Conservation (phyloP, 805 yeast species). For the Candida rishiriensis region DNA sequence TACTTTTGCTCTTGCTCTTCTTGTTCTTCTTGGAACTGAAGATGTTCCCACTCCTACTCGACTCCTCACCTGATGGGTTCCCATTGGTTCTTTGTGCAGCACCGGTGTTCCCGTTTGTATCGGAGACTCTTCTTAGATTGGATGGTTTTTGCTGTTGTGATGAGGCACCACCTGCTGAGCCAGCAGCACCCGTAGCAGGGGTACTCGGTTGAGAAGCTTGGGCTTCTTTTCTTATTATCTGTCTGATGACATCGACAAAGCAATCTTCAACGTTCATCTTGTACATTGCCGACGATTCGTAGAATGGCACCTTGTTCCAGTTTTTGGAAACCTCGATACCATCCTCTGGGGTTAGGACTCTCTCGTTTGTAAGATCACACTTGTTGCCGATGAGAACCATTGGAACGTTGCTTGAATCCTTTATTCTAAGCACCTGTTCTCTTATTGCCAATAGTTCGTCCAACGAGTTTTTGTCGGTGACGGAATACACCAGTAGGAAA, state of each 20-base stretch:
- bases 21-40: too few species aligned
- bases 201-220: conserved; percentile 14
- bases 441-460: conserved; percentile 73
- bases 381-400: conserved; percentile 91
- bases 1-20: too few species aligned
- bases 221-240: conserved; percentile 75
- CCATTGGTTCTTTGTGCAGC: too few species aligned
- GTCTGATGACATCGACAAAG: conserved; percentile 83
- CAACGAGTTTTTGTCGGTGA: conserved; percentile 59
- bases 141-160: too few species aligned
- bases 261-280: conserved; percentile 88
- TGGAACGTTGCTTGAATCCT: conserved; percentile 73
- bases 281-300: conserved; percentile 90
- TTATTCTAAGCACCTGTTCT: conserved; percentile 80
- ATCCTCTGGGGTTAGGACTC: conserved; percentile 73
- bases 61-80: too few species aligned
- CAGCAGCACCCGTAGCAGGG: not conserved
- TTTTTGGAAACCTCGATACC: conserved; percentile 79
- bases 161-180: too few species aligned
- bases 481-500: conserved; percentile 53
- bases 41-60: too few species aligned
- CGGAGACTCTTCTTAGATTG: too few species aligned
- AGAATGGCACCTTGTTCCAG: conserved; percentile 89
- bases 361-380: conserved; percentile 72
- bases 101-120: too few species aligned